Evolutionary conservation across 805 yeast species (phyloP).

Genomic region (Scheffersomyces stipitis): DNA sequence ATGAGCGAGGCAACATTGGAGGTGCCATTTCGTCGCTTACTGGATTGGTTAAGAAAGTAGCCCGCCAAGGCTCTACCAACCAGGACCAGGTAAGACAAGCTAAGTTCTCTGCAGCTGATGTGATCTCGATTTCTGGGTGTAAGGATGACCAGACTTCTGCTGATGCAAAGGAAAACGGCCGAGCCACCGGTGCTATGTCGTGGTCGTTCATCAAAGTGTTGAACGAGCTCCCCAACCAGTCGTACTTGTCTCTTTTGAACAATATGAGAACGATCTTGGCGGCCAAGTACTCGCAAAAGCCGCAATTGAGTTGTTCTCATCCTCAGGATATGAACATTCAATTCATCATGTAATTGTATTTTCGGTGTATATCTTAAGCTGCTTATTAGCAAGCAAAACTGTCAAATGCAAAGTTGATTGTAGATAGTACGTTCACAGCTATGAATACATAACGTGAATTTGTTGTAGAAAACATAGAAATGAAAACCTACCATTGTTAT

Average conservation of each 20-base stretch:
- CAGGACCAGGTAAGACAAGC: conserved; percentile 24
- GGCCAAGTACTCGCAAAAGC: conserved; percentile 37
- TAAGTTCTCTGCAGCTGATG: conserved; percentile 40
- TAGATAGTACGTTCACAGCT: too few species aligned
- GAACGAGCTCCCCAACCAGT: conserved; percentile 28
- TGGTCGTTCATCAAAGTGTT: conserved; percentile 35
- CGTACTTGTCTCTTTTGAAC: conserved; percentile 35
- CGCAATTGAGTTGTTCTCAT: conserved; percentile 39
- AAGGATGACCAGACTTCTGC: conserved; percentile 43
- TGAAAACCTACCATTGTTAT: too few species aligned
- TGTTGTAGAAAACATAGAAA: too few species aligned
- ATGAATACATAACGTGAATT: too few species aligned
- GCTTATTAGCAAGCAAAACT: too few species aligned
- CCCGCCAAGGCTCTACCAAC: conserved; percentile 15
- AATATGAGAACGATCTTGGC: conserved; percentile 34
- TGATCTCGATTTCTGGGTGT: conserved; percentile 36
- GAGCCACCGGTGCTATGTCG: conserved; percentile 40
- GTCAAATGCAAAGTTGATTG: too few species aligned
- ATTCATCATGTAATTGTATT: conserved; percentile 28
- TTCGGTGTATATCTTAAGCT: too few species aligned
- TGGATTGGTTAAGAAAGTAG: conserved; percentile 34
- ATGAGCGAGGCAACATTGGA: conserved; percentile 34
- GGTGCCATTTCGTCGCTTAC: conserved; percentile 39
- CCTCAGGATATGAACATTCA: conserved; percentile 39
- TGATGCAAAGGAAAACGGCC: conserved; percentile 36